Conservation (phyloP, 768 basidiomycete species). For the Paxillus involutus region DNA sequence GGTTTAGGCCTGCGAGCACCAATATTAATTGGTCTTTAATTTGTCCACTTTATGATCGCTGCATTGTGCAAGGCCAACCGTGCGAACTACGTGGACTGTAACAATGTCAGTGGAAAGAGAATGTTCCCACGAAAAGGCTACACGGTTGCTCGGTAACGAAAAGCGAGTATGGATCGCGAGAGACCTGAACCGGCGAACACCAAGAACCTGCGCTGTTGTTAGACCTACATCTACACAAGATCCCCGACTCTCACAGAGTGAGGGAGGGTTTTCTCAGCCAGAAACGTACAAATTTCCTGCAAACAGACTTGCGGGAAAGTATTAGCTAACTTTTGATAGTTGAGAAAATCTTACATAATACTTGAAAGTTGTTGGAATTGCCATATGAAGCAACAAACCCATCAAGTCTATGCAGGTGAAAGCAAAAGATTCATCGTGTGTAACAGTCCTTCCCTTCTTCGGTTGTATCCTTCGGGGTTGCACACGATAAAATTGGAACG, state of each 20-base stretch:
- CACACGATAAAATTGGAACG: slow-evolving; percentile 99
- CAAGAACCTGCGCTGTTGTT: slow-evolving; percentile 30
- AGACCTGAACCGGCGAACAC: slow-evolving; percentile 37
- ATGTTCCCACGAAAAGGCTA: slow-evolving; percentile 41
- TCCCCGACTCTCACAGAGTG: no score
- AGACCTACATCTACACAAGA: background rate
- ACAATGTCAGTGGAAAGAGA: background rate
- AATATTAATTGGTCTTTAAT: slow-evolving; percentile 20
- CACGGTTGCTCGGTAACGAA: slow-evolving; percentile 31
- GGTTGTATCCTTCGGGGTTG: slow-evolving; percentile 83
- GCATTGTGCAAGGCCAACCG: slow-evolving; percentile 17
- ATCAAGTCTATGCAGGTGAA: no score
- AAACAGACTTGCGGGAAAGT: no score
- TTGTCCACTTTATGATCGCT: slow-evolving; percentile 35
- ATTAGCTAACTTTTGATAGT: no score
- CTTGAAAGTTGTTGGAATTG: no score
- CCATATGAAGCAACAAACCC: no score
- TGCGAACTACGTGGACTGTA: slow-evolving; percentile 32
- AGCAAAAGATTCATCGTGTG: no score
- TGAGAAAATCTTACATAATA: no score
- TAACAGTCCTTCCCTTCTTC: no score
- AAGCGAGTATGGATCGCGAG: slow-evolving; percentile 39
- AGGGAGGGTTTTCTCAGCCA: no score
- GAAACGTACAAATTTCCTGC: no score
- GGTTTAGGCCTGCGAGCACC: slow-evolving; percentile 24